Evolutionary conservation across 169 alveolate genomes (phyloP).

Genomic region (Neospora caninum): DNA sequence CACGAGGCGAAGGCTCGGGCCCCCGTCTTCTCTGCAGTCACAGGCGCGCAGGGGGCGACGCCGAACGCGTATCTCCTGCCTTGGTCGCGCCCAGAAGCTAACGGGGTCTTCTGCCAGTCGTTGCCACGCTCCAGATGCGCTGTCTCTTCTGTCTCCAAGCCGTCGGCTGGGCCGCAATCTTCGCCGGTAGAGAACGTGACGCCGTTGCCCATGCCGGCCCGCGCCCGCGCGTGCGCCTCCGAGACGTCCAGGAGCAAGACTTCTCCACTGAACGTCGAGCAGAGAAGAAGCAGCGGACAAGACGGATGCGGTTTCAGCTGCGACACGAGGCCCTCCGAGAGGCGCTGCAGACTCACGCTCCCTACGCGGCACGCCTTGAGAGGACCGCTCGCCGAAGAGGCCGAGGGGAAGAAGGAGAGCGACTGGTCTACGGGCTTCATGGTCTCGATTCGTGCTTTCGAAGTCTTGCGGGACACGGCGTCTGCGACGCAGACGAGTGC

Average conservation of each 20-base stretch:
- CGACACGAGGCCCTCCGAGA: constrained; percentile 8
- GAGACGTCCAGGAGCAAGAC: constrained; percentile 27
- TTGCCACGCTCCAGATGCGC: neutral
- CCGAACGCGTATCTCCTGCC: neutral
- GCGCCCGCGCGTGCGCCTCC: constrained; percentile 13
- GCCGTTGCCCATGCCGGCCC: constrained; percentile 15
- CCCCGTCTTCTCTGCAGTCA: neutral
- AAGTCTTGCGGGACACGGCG: constrained; percentile 1
- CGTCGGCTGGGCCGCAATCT: neutral
- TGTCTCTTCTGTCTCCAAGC: neutral
- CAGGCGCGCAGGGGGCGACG: neutral
- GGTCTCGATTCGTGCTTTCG: neutral
- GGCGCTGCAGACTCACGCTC: neutral
- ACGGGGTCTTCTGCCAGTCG: neutral
- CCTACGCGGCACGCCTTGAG: constrained; percentile 11
- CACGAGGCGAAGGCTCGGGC: neutral
- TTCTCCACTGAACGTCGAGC: constrained; percentile 30
- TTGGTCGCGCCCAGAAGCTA: neutral
- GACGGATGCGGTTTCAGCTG: constrained; percentile 38
- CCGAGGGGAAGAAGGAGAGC: neutral
- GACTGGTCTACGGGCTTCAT: neutral
- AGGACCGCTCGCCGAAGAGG: neutral
- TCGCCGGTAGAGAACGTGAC: neutral
- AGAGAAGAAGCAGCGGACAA: neutral
- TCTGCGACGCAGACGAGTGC: constrained; percentile 32